Evolutionary conservation across 192 early-diverging fungal species (phyloP).

Genomic region (Podila epicladia): DNA sequence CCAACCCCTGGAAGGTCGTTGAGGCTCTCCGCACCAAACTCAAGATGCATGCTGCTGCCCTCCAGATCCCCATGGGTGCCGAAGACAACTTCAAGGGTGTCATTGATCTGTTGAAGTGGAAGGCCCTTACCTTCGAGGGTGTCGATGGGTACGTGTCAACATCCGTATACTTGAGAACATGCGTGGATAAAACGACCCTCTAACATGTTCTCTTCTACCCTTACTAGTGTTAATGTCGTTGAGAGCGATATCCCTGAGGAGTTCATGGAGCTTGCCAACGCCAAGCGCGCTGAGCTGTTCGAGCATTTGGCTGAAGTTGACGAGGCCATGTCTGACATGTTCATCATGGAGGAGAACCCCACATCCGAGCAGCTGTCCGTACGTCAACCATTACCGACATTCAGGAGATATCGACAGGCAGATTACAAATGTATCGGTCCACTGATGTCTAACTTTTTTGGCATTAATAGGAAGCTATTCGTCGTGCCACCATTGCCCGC

Average conservation of each 20-base stretch:
- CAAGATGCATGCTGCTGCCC: slow-evolving; percentile 77
- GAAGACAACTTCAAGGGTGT: slow-evolving; percentile 91
- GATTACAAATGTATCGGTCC: neutral
- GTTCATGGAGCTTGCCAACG: slow-evolving; percentile 66
- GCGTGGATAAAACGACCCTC: neutral
- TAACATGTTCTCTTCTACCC: slow-evolving; percentile 3
- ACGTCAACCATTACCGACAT: neutral
- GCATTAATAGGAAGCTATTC: slow-evolving; percentile 66
- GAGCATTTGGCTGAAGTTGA: slow-evolving; percentile 85
- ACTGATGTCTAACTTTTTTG: neutral
- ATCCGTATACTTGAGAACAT: neutral
- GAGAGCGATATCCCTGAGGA: slow-evolving; percentile 77
- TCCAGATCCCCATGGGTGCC: slow-evolving; percentile 88
- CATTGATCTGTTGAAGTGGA: slow-evolving; percentile 89
- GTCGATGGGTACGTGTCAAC: slow-evolving; percentile 70
- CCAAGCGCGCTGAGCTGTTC: slow-evolving; percentile 80
- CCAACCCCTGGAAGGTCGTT: slow-evolving; percentile 83
- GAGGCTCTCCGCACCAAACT: slow-evolving; percentile 85
- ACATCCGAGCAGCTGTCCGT: slow-evolving; percentile 72
- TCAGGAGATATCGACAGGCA: too few relatives aligned
- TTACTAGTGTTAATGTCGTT: slow-evolving; percentile 71
- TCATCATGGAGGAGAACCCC: slow-evolving; percentile 78
- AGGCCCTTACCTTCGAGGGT: slow-evolving; percentile 92
- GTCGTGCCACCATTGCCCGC: slow-evolving; percentile 79
- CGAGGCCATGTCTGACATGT: slow-evolving; percentile 85